Conservation (phyloP, 2,329 filamentous ascomycete genomes). For the Paecilomyces niveus region DNA sequence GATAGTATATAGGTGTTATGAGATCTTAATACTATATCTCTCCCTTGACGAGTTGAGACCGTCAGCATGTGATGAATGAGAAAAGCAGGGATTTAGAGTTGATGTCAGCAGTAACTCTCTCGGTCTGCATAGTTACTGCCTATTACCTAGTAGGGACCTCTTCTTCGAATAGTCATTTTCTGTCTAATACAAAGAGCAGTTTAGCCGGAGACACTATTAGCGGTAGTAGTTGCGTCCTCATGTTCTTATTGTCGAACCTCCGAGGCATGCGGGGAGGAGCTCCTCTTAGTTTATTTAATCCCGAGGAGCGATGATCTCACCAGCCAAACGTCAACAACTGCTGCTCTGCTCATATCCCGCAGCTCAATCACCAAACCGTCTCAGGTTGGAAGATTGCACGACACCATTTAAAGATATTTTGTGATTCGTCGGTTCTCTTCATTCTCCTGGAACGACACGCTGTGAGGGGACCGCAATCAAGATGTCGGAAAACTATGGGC, state of each 20-base stretch:
- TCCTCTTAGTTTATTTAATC: background rate
- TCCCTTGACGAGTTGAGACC: no score
- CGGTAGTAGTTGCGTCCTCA: background rate
- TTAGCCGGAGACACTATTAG: background rate
- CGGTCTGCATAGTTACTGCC: no score
- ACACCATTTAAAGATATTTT: background rate
- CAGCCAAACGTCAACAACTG: no score
- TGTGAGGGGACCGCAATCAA: background rate
- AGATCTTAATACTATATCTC: no score
- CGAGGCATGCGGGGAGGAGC: background rate
- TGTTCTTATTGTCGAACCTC: background rate
- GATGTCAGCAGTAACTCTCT: background rate
- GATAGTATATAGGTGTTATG: no score
- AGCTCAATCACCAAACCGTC: background rate
- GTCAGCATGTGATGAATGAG: no score
- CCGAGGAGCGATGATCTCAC: background rate
- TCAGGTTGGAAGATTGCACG: no score
- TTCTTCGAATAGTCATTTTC: no score
- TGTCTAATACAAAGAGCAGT: no score
- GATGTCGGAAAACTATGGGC: slow-evolving; percentile 35
- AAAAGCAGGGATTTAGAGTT: no score
- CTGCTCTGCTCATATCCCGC: no score
- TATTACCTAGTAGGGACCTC: background rate
- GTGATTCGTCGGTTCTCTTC: background rate
- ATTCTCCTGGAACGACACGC: background rate